Percentiles rank a stretch among this genome's conserved stretches.
phyloP scores from a whole-genome alignment of 345 rosid species.

The Rhodamnia argentea region DNA sequence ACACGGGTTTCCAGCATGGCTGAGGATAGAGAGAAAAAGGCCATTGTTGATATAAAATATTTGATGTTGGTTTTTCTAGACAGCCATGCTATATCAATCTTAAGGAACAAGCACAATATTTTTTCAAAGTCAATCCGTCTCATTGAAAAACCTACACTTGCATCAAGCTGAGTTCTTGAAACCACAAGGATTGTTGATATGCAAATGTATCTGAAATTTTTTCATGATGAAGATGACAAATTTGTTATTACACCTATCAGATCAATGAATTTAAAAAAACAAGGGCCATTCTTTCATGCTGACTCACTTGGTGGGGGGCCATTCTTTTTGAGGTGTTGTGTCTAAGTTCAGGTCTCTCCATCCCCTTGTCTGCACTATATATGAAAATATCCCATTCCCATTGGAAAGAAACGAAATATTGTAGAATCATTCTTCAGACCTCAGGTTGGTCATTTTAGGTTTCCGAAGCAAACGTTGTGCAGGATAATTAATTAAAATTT shows the following conservation, averaged over 20 bases:
- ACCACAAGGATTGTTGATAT: not conserved
- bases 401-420: not conserved
- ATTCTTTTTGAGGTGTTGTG: not conserved
- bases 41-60: too few species aligned
- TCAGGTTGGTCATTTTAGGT: not conserved
- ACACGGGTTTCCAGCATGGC: not conserved
- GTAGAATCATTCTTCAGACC: not conserved
- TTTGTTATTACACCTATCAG: not conserved
- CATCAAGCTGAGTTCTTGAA: not conserved
- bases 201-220: not conserved
- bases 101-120: not conserved
- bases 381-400: not conserved
- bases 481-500: not conserved
- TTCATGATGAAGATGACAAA: not conserved
- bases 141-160: not conserved
- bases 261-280: not conserved
- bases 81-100: not conserved
- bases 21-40: not conserved
- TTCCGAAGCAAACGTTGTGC: not conserved
- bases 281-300: not conserved
- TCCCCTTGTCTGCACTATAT: not conserved
- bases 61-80: not conserved
- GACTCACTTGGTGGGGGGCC: not conserved
- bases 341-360: not conserved
- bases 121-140: not conserved